phyloP scores from a whole-genome alignment of 441 rosid genomes.

The Arabidopsis lyrata region DNA sequence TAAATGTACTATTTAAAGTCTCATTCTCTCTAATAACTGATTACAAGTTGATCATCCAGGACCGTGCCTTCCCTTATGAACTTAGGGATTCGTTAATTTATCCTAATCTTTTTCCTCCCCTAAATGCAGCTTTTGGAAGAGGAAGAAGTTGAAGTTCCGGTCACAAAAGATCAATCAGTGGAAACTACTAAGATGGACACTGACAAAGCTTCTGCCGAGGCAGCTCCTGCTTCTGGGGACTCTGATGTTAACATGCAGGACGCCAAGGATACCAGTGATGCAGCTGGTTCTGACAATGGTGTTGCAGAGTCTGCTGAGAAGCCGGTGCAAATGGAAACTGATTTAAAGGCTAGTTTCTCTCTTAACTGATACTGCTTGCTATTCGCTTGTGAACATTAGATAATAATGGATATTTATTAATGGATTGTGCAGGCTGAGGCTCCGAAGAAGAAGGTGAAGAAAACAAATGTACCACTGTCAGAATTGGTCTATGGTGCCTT shows the following conservation, averaged over 20 bases:
- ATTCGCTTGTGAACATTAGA: neutral
- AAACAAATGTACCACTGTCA: slow-evolving; percentile 73
- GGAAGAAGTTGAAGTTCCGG: slow-evolving; percentile 87
- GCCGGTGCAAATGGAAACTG: slow-evolving; percentile 89
- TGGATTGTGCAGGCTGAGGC: slow-evolving; percentile 65
- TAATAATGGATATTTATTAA: neutral
- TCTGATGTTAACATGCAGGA: slow-evolving; percentile 86
- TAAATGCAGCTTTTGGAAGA: slow-evolving; percentile 81
- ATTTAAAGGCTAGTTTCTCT: slow-evolving; percentile 59
- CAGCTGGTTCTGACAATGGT: slow-evolving; percentile 70
- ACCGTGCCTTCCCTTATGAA: neutral
- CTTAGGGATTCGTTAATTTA: neutral
- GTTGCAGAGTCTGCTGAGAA: slow-evolving; percentile 72
- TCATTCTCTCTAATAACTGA: neutral
- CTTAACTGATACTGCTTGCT: neutral
- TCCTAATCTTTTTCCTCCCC: neutral
- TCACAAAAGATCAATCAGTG: slow-evolving; percentile 62
- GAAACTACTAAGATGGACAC: slow-evolving; percentile 75
- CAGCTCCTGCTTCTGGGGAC: slow-evolving; percentile 59
- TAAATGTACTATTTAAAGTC: neutral
- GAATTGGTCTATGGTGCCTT: slow-evolving; percentile 82
- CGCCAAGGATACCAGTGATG: slow-evolving; percentile 63
- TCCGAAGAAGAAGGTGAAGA: slow-evolving; percentile 89
- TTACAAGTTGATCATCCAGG: neutral
- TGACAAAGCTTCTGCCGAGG: neutral